Evolutionary conservation across 2,329 filamentous ascomycete genomes (phyloP).

Genomic region (Uncinocarpus reesii): DNA sequence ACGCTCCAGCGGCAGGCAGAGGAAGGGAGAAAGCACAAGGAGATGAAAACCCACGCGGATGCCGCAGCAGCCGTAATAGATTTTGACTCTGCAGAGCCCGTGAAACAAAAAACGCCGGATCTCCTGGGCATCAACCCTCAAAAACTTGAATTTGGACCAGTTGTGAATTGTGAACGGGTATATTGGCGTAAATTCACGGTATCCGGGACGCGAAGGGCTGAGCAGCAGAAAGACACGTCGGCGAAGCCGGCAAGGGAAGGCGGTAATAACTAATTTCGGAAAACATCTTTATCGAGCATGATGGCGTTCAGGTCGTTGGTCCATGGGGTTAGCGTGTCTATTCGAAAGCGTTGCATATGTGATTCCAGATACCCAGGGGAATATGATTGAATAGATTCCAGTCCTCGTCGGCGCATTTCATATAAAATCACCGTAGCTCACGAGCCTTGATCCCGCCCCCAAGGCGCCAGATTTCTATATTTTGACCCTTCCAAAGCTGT

Average conservation of each 20-base stretch:
- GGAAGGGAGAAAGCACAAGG: slow-evolving; percentile 21
- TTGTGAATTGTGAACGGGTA: slow-evolving; percentile 52
- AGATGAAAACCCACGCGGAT: slow-evolving; percentile 15
- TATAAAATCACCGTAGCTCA: neutral
- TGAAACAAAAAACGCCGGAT: slow-evolving; percentile 1
- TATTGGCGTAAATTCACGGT: slow-evolving; percentile 34
- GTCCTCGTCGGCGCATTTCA: too few species aligned
- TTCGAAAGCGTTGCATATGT: slow-evolving; percentile 4
- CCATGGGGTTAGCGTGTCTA: neutral
- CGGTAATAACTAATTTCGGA: too few species aligned
- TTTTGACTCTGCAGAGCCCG: slow-evolving; percentile 19
- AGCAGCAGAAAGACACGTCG: neutral
- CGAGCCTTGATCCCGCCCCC: neutral
- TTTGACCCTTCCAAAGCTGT: slow-evolving; percentile 45
- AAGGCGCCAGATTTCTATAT: neutral
- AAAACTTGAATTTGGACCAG: slow-evolving; percentile 37
- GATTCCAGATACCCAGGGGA: slow-evolving; percentile 5
- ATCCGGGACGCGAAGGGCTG: neutral
- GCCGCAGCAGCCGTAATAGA: slow-evolving; percentile 26
- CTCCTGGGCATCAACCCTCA: slow-evolving; percentile 2
- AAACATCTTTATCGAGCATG: neutral
- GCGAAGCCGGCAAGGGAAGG: too few species aligned
- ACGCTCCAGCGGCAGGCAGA: slow-evolving; percentile 33
- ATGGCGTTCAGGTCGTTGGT: neutral
- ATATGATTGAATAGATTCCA: neutral